These are phyloP conservation scores for Neofusicoccum parvum DNA, from an alignment of 2,329 filamentous ascomycete species.

Conservation along the genomic window DNA sequence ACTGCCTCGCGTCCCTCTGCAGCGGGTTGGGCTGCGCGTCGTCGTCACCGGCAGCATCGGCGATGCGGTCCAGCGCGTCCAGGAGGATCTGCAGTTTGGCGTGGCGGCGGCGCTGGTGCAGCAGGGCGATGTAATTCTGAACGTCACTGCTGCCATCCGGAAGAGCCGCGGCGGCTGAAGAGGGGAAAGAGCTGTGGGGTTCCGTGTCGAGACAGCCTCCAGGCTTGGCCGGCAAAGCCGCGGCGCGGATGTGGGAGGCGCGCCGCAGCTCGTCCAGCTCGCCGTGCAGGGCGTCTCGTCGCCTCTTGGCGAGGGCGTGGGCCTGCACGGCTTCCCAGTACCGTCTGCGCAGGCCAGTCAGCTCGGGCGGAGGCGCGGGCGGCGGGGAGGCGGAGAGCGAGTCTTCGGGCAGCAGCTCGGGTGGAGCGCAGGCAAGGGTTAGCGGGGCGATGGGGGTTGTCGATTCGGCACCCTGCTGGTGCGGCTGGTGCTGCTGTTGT, in stretches of 20 bases:
- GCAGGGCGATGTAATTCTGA: conserved; percentile 44
- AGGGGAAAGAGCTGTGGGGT: background rate
- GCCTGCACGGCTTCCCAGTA: conserved; percentile 51
- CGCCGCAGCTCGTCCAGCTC: conserved; percentile 36
- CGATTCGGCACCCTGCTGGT: background rate
- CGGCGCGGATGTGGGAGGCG: conserved; percentile 25
- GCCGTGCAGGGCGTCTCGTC: conserved; percentile 37
- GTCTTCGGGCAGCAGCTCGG: conserved; percentile 24
- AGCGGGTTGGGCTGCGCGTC: conserved; percentile 29
- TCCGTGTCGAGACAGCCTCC: background rate
- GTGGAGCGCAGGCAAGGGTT: conserved; percentile 34
- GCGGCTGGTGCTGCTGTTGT: background rate
- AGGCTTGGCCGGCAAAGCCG: background rate
- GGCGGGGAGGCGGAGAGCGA: background rate
- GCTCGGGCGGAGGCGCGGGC: conserved; percentile 30
- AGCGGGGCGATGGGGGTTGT: conserved; percentile 32
- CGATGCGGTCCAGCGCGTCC: conserved; percentile 44
- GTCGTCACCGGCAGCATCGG: conserved; percentile 24
- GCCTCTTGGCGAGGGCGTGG: conserved; percentile 43
- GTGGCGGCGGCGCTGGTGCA: conserved; percentile 49
- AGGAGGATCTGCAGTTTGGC: conserved; percentile 51
- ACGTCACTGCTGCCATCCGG: background rate
- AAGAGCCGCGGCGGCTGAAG: background rate
- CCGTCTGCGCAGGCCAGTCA: conserved; percentile 46
- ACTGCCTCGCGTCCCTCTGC: conserved; percentile 27